These are phyloP conservation scores for Geosmithia putterillii DNA, from an alignment of 2,329 filamentous ascomycete genomes.

Conservation along the genomic window DNA sequence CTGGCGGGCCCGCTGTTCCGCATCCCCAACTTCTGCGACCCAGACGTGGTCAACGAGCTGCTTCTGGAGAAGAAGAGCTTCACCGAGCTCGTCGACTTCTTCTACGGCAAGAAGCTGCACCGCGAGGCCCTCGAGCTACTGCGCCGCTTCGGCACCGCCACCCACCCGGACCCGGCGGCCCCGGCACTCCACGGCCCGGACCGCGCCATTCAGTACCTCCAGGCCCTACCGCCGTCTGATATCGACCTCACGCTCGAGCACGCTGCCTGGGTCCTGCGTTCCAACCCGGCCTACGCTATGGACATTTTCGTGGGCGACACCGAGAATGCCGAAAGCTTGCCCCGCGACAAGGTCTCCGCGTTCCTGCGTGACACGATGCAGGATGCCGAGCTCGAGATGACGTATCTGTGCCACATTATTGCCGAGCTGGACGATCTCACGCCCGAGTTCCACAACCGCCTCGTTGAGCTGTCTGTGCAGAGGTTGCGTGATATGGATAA, in stretches of 20 bases:
- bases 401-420: conserved; percentile 85
- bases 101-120: conserved; percentile 90
- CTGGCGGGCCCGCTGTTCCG: conserved; percentile 85
- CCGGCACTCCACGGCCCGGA: conserved; percentile 63
- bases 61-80: conserved; percentile 80
- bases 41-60: conserved; percentile 86
- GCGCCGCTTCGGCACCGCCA: conserved; percentile 60
- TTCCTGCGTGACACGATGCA: conserved; percentile 53
- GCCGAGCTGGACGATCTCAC: conserved; percentile 73
- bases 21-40: conserved; percentile 94
- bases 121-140: conserved; percentile 74
- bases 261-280: conserved; percentile 72
- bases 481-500: conserved; percentile 33
- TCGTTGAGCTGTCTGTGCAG: conserved; percentile 60
- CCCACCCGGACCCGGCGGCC: conserved; percentile 34
- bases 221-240: conserved; percentile 73
- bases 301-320: conserved; percentile 89
- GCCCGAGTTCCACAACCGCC: conserved; percentile 74
- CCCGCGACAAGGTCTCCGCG: conserved; percentile 59
- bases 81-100: conserved; percentile 92
- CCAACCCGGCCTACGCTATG: conserved; percentile 67
- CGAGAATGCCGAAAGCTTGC: conserved; percentile 85
- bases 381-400: conserved; percentile 58
- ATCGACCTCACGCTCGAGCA: conserved; percentile 89
- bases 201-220: conserved; percentile 79